phyloP scores from a whole-genome alignment of 2,329 filamentous ascomycete species.

The Cercospora canescens region DNA sequence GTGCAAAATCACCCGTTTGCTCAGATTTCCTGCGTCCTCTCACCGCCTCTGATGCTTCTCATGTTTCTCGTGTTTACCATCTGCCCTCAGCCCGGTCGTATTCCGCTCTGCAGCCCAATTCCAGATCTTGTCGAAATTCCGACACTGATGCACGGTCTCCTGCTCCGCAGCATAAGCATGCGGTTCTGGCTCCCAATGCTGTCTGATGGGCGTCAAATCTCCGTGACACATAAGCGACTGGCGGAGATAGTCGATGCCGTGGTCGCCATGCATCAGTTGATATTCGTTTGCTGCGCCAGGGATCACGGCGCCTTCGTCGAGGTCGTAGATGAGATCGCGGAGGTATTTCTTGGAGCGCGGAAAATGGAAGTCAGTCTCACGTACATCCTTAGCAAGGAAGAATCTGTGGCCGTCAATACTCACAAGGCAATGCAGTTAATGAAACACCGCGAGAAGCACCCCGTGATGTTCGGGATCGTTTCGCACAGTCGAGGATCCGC shows the following conservation, averaged over 20 bases:
- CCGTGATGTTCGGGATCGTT: not conserved
- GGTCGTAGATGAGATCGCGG: not conserved
- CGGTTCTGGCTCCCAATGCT: not conserved
- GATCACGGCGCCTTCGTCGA: not conserved
- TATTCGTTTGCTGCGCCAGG: not conserved
- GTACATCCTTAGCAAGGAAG: no score
- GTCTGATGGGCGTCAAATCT: not conserved
- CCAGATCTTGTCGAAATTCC: not conserved
- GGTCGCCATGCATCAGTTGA: not conserved
- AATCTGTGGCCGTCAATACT: no score
- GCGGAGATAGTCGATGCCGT: not conserved
- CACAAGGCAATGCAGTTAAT: not conserved
- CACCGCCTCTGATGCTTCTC: not conserved
- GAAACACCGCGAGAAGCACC: not conserved
- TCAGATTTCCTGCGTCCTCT: not conserved
- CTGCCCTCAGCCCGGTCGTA: not conserved
- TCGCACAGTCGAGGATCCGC: not conserved
- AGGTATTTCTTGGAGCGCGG: not conserved
- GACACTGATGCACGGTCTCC: not conserved
- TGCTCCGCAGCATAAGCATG: not conserved
- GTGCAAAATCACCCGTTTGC: no score
- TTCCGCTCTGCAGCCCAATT: not conserved
- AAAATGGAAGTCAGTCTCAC: no score
- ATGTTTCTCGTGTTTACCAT: not conserved
- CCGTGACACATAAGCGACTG: not conserved